Evolutionary conservation across 2,329 filamentous ascomycete species (phyloP).

Genomic region (Colletotrichum chrysophilum): DNA sequence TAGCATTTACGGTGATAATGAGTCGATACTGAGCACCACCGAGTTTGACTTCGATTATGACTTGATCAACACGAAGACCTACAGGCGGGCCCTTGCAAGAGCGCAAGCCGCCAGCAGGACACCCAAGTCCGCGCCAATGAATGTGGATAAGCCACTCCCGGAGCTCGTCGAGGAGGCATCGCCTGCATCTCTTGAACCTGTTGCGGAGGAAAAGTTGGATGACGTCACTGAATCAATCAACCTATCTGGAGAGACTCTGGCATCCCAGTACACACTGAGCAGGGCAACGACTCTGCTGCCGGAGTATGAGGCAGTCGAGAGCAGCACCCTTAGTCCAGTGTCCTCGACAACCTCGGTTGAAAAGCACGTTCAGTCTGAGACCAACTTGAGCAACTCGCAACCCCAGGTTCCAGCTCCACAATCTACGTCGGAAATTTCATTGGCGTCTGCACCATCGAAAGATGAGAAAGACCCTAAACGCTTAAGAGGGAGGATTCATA

Average conservation of each 20-base stretch:
- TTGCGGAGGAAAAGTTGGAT: neutral
- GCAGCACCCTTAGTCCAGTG: neutral
- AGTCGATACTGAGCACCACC: constrained; percentile 16
- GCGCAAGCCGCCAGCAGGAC: neutral
- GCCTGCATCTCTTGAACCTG: neutral
- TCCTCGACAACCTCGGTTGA: neutral
- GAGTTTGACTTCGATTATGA: constrained; percentile 18
- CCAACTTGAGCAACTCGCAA: neutral
- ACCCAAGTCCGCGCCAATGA: neutral
- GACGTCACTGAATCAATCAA: neutral
- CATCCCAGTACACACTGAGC: neutral
- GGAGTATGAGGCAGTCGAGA: neutral
- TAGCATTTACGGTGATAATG: neutral
- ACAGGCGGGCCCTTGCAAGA: constrained; percentile 1
- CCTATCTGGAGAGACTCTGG: neutral
- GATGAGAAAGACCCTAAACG: neutral
- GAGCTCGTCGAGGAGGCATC: neutral
- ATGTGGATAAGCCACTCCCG: neutral
- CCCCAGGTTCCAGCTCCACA: neutral
- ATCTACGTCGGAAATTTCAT: neutral
- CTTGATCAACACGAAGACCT: constrained; percentile 13
- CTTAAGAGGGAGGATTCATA: neutral
- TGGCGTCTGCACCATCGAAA: neutral
- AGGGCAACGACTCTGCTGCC: constrained; percentile 1
- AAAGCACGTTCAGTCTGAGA: neutral